A percentile compares a stretch with the other conserved stretches of the same genome.
phyloP scores from a whole-genome alignment of 345 rosid genomes.

The Viola odorata region DNA sequence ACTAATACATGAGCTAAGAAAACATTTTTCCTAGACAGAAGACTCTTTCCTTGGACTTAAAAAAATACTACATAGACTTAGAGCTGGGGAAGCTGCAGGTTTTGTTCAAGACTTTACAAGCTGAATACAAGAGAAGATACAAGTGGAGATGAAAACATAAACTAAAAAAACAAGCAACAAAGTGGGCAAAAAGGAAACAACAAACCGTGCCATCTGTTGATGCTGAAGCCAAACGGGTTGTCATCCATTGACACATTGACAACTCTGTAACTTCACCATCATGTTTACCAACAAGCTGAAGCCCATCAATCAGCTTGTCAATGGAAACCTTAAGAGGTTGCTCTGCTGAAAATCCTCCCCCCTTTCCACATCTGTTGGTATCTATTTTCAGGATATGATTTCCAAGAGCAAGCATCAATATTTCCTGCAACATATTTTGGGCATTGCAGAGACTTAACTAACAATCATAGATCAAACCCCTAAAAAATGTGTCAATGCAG shows the following conservation, averaged over 20 bases:
- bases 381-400: conserved; percentile 61
- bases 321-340: conserved; percentile 60
- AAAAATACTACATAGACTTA: too few relatives aligned
- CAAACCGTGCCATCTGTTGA: conserved; percentile 69
- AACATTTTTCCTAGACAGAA: too few relatives aligned
- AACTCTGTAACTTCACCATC: conserved; percentile 90
- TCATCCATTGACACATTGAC: conserved; percentile 95
- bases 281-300: conserved; percentile 79
- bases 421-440: conserved; percentile 47
- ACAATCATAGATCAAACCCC: neutral
- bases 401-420: conserved; percentile 73
- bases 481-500: neutral
- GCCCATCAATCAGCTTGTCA: conserved; percentile 61
- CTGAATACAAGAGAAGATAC: neutral
- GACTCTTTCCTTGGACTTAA: neutral
- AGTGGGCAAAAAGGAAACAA: conserved; percentile 10
- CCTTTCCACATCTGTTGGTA: conserved; percentile 61
- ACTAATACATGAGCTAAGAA: neutral
- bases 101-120: neutral
- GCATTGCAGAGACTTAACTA: neutral
- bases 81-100: neutral
- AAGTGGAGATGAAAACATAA: conserved; percentile 1
- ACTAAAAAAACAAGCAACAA: neutral
- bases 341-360: conserved; percentile 52
- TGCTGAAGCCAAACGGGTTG: conserved; percentile 42